phyloP scores from a whole-genome alignment of 345 rosid species.

The Arabis hirsuta region DNA sequence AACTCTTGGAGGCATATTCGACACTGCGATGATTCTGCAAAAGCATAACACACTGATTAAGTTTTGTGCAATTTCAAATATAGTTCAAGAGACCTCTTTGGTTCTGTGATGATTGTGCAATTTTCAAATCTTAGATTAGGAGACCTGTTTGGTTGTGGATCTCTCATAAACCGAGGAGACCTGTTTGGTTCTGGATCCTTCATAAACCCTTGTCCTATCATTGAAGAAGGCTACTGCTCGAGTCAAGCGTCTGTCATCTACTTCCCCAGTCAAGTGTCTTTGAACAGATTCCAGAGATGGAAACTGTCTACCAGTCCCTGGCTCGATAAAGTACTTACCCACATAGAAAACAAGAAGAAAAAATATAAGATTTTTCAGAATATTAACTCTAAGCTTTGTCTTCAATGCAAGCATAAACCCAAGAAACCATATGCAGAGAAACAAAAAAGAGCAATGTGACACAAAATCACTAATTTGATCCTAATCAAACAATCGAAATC shows the following conservation, averaged over 20 bases:
- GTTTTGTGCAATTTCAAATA: conserved; percentile 11
- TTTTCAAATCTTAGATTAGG: too few species aligned
- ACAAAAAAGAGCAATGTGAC: conserved; percentile 10
- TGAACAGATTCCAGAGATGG: conserved; percentile 36
- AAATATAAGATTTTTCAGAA: background rate
- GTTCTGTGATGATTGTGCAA: background rate
- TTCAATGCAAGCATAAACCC: background rate
- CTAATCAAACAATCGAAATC: background rate
- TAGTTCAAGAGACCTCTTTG: conserved; percentile 25
- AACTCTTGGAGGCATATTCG: conserved; percentile 35
- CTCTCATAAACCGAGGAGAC: background rate
- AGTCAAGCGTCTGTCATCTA: conserved; percentile 19
- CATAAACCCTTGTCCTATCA: conserved; percentile 13
- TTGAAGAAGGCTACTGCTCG: conserved; percentile 1
- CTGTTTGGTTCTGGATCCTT: conserved; percentile 31
- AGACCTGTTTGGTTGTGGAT: too few species aligned
- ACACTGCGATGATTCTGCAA: conserved; percentile 21
- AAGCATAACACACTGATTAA: conserved; percentile 6
- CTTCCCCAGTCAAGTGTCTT: conserved; percentile 29
- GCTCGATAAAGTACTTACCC: conserved; percentile 31
- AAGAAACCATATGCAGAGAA: conserved; percentile 10
- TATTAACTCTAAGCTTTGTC: background rate
- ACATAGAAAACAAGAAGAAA: background rate
- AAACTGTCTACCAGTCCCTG: conserved; percentile 39
- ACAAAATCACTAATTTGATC: background rate